phyloP scores from a whole-genome alignment of 306 rosid species.

The Prunus fruticosa region DNA sequence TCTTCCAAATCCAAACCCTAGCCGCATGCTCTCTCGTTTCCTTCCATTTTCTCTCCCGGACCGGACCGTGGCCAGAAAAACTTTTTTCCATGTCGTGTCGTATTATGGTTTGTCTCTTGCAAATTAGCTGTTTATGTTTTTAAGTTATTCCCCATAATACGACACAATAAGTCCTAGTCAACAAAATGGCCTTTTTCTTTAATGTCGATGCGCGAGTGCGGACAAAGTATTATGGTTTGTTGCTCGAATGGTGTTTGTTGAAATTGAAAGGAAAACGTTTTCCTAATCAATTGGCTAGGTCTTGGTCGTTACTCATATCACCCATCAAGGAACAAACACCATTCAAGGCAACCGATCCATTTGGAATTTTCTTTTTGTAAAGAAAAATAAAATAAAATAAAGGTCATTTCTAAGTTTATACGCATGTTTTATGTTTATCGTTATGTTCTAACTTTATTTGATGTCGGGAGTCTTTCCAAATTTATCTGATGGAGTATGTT shows the following conservation, averaged over 20 bases:
- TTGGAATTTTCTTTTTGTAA: background rate
- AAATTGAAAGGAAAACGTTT: background rate
- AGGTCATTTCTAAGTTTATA: background rate
- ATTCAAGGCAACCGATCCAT: background rate
- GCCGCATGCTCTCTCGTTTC: too few species aligned
- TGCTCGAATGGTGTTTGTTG: too few species aligned
- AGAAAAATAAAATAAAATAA: background rate
- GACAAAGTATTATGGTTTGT: too few species aligned
- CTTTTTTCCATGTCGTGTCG: conserved; percentile 49
- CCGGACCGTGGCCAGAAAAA: too few species aligned
- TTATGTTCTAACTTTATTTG: background rate
- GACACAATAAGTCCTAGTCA: conserved; percentile 62
- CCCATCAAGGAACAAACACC: background rate
- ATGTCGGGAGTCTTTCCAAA: background rate
- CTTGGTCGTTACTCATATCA: background rate
- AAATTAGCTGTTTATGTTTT: conserved; percentile 59
- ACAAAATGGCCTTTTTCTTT: conserved; percentile 41
- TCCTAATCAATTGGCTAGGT: background rate
- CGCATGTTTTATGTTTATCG: background rate
- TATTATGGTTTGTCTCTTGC: conserved; percentile 31
- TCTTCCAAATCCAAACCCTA: too few species aligned
- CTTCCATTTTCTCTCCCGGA: too few species aligned
- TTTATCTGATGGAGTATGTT: background rate
- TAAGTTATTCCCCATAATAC: conserved; percentile 45
- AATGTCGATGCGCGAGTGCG: conserved; percentile 19